Conservation (phyloP, 2,329 filamentous ascomycete genomes). For the Metarhizium rileyi region DNA sequence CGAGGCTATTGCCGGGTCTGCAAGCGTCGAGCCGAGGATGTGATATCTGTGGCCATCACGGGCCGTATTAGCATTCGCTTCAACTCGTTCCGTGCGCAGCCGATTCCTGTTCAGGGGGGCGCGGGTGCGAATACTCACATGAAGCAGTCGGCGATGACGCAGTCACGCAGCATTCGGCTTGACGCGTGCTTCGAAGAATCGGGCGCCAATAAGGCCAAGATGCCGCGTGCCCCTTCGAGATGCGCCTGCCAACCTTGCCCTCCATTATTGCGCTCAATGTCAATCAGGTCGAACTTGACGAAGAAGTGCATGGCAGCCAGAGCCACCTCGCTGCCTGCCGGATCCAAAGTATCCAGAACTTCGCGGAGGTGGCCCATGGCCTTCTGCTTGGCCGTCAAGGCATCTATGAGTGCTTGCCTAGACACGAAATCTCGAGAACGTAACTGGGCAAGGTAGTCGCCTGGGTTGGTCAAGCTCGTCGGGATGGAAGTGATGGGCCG, state of each 20-base stretch:
- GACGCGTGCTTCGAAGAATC: conserved; percentile 18
- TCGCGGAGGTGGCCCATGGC: conserved; percentile 33
- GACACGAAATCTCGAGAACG: conserved; percentile 29
- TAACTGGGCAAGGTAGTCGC: conserved; percentile 25
- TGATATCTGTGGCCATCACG: conserved; percentile 24
- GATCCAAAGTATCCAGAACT: conserved; percentile 28
- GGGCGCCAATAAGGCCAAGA: conserved; percentile 27
- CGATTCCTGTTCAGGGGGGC: not conserved
- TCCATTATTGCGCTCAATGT: conserved; percentile 32
- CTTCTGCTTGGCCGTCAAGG: conserved; percentile 35
- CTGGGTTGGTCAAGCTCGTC: conserved; percentile 22
- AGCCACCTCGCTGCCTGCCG: conserved; percentile 34
- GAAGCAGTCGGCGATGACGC: conserved; percentile 38
- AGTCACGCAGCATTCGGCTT: conserved; percentile 31
- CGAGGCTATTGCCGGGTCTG: conserved; percentile 26
- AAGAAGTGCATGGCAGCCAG: conserved; percentile 41
- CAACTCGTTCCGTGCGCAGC: no score
- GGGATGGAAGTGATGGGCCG: conserved; percentile 23
- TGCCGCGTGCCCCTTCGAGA: conserved; percentile 33
- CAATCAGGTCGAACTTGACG: conserved; percentile 41
- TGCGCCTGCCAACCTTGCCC: conserved; percentile 35
- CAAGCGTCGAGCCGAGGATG: conserved; percentile 29
- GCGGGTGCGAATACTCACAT: conserved; percentile 24
- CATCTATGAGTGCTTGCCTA: conserved; percentile 33
- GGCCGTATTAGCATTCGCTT: not conserved